A percentile compares a stretch with the other conserved stretches of the same genome.
These are phyloP conservation scores for Purpureocillium lavendulum DNA, from an alignment of 2,329 filamentous ascomycete species.

Conservation along the genomic window DNA sequence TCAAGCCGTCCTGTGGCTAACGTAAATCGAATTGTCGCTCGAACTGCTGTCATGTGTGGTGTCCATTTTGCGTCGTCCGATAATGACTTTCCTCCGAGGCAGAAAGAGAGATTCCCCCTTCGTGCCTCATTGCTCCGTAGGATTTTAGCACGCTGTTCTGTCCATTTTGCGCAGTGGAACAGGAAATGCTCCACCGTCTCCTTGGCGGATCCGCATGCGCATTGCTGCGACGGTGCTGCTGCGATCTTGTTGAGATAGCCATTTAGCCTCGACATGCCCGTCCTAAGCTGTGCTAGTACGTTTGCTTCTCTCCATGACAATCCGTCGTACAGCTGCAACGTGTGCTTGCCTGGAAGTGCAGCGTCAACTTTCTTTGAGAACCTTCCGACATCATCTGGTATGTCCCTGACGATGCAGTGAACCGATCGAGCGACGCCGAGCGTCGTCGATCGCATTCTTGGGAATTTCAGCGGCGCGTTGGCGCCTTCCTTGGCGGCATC, in stretches of 20 bases:
- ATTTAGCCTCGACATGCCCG: conserved; percentile 11
- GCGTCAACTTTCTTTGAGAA: conserved; percentile 10
- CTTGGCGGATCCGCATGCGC: conserved; percentile 8
- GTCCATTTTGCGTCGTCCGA: conserved; percentile 15
- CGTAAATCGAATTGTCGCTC: conserved; percentile 19
- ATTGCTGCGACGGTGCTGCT: conserved; percentile 6
- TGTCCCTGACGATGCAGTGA: conserved; percentile 1
- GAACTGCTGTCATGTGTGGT: conserved; percentile 18
- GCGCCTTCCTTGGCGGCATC: conserved; percentile 4
- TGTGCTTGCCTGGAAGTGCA: conserved; percentile 10
- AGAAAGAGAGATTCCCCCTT: conserved; percentile 10
- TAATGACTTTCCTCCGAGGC: conserved; percentile 12
- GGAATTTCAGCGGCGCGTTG: conserved; percentile 4
- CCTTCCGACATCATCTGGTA: conserved; percentile 9
- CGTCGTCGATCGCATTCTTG: conserved; percentile 8
- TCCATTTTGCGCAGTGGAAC: conserved; percentile 9
- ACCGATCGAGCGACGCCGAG: conserved; percentile 4
- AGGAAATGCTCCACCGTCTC: conserved; percentile 10
- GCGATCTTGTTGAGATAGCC: conserved; percentile 6
- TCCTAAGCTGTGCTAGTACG: conserved; percentile 11
- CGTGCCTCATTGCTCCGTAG: conserved; percentile 5
- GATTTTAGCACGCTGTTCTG: conserved; percentile 5
- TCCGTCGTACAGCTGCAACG: conserved; percentile 10
- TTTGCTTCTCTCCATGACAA: conserved; percentile 11
- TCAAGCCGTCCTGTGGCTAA: conserved; percentile 16